These are phyloP conservation scores for Entomortierella chlamydospora DNA, from an alignment of 192 early-diverging fungal genomes.

Conservation along the genomic window DNA sequence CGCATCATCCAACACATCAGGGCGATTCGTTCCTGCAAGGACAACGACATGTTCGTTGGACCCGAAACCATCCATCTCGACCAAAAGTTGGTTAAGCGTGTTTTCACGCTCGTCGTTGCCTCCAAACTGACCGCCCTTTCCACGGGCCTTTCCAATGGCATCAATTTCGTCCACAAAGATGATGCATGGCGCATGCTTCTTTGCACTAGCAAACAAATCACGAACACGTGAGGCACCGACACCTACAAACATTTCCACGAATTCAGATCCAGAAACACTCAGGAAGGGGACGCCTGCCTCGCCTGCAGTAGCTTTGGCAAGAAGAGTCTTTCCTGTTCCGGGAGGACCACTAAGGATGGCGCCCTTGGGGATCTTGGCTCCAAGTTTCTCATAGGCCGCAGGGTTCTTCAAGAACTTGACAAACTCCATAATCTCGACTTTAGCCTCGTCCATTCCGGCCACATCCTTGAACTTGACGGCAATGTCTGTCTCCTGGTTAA, in stretches of 20 bases:
- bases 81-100: constrained; percentile 97
- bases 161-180: constrained; percentile 99
- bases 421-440: constrained; percentile 99
- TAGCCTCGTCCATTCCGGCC: constrained; percentile 98
- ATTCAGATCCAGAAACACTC: constrained; percentile 98
- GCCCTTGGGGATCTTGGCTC: constrained; percentile 99
- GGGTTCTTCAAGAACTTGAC: constrained; percentile 99
- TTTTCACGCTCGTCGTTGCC: constrained; percentile 98
- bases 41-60: constrained; percentile 93
- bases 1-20: constrained; percentile 96
- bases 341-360: constrained; percentile 94
- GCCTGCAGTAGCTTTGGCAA: constrained; percentile 99
- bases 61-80: constrained; percentile 99
- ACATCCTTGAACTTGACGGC: constrained; percentile 99
- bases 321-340: constrained; percentile 97
- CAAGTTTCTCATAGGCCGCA: constrained; percentile 87
- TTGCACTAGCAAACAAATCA: constrained; percentile 96
- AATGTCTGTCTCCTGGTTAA: constrained; percentile 96
- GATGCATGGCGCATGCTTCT: constrained; percentile 98
- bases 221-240: constrained; percentile 94
- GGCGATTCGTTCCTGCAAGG: constrained; percentile 97
- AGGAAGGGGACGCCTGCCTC: constrained; percentile 98
- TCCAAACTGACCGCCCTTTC: constrained; percentile 85
- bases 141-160: constrained; percentile 98
- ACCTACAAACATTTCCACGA: constrained; percentile 99